phyloP scores from a whole-genome alignment of 192 early-diverging fungal species.

The Gaertneriomyces semiglobifer region DNA sequence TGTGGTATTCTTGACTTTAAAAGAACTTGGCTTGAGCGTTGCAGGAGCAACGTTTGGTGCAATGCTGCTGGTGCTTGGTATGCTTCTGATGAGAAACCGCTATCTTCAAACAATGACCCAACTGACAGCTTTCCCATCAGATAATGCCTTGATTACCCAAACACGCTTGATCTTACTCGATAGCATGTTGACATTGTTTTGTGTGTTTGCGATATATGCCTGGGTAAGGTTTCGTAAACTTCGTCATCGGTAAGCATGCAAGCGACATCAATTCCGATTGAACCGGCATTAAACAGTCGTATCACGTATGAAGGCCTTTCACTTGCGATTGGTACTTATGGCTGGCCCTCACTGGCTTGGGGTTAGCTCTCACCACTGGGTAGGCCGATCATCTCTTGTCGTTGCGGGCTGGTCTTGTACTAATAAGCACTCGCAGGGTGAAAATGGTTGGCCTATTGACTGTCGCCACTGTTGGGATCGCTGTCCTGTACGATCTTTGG shows the following conservation, averaged over 20 bases:
- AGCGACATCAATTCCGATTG: constrained; percentile 10
- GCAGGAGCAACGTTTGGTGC: constrained; percentile 70
- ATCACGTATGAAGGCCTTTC: constrained; percentile 59
- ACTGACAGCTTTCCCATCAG: constrained; percentile 37
- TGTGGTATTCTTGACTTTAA: constrained; percentile 79
- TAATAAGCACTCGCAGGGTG: constrained; percentile 49
- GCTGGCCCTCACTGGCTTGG: constrained; percentile 75
- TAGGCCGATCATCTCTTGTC: constrained; percentile 20
- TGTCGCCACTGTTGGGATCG: constrained; percentile 76
- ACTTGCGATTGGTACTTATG: constrained; percentile 80
- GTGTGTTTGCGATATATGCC: constrained; percentile 74
- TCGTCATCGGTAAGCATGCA: constrained; percentile 26
- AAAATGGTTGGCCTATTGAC: constrained; percentile 96
- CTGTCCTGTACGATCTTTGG: constrained; percentile 87
- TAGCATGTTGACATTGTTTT: constrained; percentile 89
- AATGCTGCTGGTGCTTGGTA: constrained; percentile 81
- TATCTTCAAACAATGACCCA: not conserved
- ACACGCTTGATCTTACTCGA: constrained; percentile 91
- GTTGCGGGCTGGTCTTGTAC: not conserved
- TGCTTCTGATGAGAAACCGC: not conserved
- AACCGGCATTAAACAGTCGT: not conserved
- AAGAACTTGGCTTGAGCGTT: constrained; percentile 80
- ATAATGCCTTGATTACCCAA: constrained; percentile 89
- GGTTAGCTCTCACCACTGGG: constrained; percentile 71
- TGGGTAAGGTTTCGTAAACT: constrained; percentile 86